Evolutionary conservation across 1,139 yeast genomes (phyloP).

Genomic region (Hyphopichia khmerensis): DNA sequence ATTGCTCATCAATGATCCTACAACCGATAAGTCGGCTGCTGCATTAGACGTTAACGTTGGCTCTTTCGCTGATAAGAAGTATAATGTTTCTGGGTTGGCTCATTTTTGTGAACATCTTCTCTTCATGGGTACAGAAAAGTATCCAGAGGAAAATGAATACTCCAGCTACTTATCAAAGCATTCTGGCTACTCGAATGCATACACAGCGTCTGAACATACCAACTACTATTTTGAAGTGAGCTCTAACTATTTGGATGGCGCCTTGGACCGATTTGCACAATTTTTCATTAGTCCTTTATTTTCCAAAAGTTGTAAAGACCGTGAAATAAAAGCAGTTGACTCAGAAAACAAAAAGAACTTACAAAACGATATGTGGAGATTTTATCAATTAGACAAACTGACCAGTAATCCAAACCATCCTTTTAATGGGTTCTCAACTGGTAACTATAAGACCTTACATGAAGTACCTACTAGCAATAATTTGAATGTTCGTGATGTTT

Average conservation of each 20-base stretch:
- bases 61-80: slow-evolving; percentile 74
- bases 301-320: slow-evolving; percentile 75
- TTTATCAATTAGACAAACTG: slow-evolving; percentile 79
- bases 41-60: slow-evolving; percentile 92
- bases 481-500: slow-evolving; percentile 61
- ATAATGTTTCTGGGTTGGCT: slow-evolving; percentile 78
- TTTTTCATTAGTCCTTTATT: slow-evolving; percentile 87
- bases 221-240: slow-evolving; percentile 88
- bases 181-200: slow-evolving; percentile 71
- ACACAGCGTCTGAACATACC: slow-evolving; percentile 85
- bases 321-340: slow-evolving; percentile 93
- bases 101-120: slow-evolving; percentile 95
- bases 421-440: slow-evolving; percentile 73
- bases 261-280: slow-evolving; percentile 88
- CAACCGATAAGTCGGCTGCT: slow-evolving; percentile 91
- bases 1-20: slow-evolving; percentile 74
- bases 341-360: slow-evolving; percentile 93
- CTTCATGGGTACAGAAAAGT: slow-evolving; percentile 95
- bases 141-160: slow-evolving; percentile 90
- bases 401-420: slow-evolving; percentile 73
- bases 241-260: slow-evolving; percentile 76
- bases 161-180: slow-evolving; percentile 72
- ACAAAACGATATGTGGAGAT: slow-evolving; percentile 87
- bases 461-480: slow-evolving; percentile 50
- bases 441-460: slow-evolving; percentile 62